Evolutionary conservation across 2,329 filamentous ascomycete genomes (phyloP).

Genomic region (Scorias spongiosa): DNA sequence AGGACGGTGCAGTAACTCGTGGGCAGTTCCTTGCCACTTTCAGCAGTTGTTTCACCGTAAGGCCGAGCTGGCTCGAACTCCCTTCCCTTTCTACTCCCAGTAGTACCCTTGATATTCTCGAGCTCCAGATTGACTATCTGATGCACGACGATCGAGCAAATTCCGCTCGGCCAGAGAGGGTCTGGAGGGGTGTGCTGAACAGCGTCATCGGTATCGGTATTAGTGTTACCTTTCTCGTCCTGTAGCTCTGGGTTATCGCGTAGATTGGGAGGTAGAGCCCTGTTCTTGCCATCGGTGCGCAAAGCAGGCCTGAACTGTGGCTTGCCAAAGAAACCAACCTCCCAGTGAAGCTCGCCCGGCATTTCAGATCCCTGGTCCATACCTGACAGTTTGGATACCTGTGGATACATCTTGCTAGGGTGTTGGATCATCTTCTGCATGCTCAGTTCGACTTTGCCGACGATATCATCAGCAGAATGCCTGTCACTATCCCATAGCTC

Average conservation of each 20-base stretch:
- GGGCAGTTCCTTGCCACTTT: slow-evolving; percentile 63
- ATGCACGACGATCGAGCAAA: slow-evolving; percentile 75
- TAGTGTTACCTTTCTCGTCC: slow-evolving; percentile 69
- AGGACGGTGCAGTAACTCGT: slow-evolving; percentile 90
- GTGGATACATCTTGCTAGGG: slow-evolving; percentile 82
- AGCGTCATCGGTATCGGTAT: slow-evolving; percentile 62
- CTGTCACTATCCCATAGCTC: slow-evolving; percentile 95
- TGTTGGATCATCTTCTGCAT: slow-evolving; percentile 93
- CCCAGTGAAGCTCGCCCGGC: slow-evolving; percentile 91
- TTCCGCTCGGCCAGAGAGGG: slow-evolving; percentile 86
- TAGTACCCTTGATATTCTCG: slow-evolving; percentile 75
- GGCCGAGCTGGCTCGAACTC: slow-evolving; percentile 81
- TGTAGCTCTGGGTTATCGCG: slow-evolving; percentile 63
- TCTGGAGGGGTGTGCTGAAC: slow-evolving; percentile 84
- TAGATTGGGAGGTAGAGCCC: slow-evolving; percentile 57
- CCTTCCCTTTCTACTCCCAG: slow-evolving; percentile 63
- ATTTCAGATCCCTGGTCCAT: slow-evolving; percentile 73
- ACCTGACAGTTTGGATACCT: slow-evolving; percentile 68
- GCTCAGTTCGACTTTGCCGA: slow-evolving; percentile 84
- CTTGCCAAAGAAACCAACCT: slow-evolving; percentile 89
- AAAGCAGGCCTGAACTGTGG: slow-evolving; percentile 73
- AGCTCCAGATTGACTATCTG: slow-evolving; percentile 92
- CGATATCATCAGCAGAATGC: slow-evolving; percentile 82
- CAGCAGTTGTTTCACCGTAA: slow-evolving; percentile 74
- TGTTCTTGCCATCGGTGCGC: slow-evolving; percentile 73